phyloP scores from a whole-genome alignment of 805 yeast species.

The Starmerella ratchasimensis region DNA sequence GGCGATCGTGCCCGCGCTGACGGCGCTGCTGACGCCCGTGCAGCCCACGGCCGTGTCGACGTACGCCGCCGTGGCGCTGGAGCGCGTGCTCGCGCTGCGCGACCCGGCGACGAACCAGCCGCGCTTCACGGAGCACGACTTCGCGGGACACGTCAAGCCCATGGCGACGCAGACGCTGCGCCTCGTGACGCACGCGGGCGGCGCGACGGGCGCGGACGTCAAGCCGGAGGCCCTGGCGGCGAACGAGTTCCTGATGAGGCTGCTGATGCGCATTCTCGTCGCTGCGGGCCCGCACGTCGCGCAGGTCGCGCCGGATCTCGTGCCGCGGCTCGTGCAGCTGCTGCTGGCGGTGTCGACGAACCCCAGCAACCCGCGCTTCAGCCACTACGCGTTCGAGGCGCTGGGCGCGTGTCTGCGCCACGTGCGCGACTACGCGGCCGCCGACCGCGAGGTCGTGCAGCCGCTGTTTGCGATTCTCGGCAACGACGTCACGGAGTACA shows the following conservation, averaged over 20 bases:
- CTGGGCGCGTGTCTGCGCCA: conserved; percentile 61
- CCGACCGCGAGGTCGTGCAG: conserved; percentile 49
- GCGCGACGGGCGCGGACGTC: no score
- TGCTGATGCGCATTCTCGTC: conserved; percentile 70
- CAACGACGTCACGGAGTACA: conserved; percentile 83
- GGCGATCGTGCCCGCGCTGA: conserved; percentile 66
- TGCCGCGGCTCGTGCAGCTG: conserved; percentile 56
- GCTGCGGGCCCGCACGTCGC: conserved; percentile 42
- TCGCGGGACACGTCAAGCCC: conserved; percentile 44
- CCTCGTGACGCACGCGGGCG: conserved; percentile 48
- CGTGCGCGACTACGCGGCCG: conserved; percentile 18
- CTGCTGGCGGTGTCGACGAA: conserved; percentile 61
- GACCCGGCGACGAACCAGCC: conserved; percentile 29
- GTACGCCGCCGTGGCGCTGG: conserved; percentile 85
- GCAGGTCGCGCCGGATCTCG: conserved; percentile 29
- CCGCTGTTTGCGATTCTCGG: conserved; percentile 52
- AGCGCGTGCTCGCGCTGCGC: conserved; percentile 69
- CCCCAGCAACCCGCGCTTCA: conserved; percentile 90
- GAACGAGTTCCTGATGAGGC: conserved; percentile 83
- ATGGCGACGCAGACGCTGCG: conserved; percentile 53
- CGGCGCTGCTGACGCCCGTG: conserved; percentile 49
- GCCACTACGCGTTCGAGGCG: conserved; percentile 83
- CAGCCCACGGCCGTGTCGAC: conserved; percentile 72
- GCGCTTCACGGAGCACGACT: conserved; percentile 60
- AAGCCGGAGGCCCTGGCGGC: conserved; percentile 88